Base-by-base conservation (phyloP, 192 early-diverging fungal species). In the Thamnidium elegans region DNA sequence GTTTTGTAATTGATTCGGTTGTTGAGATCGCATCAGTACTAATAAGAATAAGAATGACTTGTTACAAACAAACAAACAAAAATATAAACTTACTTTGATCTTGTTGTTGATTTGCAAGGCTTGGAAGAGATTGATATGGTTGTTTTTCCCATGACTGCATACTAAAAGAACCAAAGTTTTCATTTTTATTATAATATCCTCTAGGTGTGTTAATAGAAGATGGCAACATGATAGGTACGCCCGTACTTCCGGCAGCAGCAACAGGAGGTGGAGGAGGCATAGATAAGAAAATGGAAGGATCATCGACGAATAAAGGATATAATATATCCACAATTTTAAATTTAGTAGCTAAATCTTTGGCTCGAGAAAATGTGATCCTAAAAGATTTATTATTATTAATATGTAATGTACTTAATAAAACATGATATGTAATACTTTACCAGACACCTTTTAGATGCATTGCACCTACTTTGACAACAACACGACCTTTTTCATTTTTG, bases 371-470 rank as follows among this genome's bases (percentile, higher is more conserved):
- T 14, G 84, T 81, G 62, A 89, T 87, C 74, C 74, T 79, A 65
- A 44, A n/a, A n/a, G n/a, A 39, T 30, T 13, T 19, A n/a, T 17
- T n/a, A 9, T 14, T 19, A 7, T 8, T 54, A 32, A 15, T 17
- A 34, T n/a, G 14, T 13, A 34, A 56, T 55, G 7, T 56, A 42
- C 7, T n/a, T 39, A 17, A 19, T 15, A 32, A 32, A 13, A 3
- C n/a, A n/a, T n/a, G n/a, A n/a, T n/a, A n/a, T 55, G 14, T 31
- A 52, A 13, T 26, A 15, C 68, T 75, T 74, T 74, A 84, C 90
- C 90, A 92, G 62, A 92, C 90, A 30, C 90, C 90, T 73, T 92
- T 92, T 31, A 92, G 78, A 62, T 90, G 87, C 89, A 92, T 91
- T 7, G 90, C 86, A 32, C 90, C 90, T 1, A 89, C 88, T 75